Conservation (phyloP, 768 basidiomycete genomes). For the Austroboletus festivus region DNA sequence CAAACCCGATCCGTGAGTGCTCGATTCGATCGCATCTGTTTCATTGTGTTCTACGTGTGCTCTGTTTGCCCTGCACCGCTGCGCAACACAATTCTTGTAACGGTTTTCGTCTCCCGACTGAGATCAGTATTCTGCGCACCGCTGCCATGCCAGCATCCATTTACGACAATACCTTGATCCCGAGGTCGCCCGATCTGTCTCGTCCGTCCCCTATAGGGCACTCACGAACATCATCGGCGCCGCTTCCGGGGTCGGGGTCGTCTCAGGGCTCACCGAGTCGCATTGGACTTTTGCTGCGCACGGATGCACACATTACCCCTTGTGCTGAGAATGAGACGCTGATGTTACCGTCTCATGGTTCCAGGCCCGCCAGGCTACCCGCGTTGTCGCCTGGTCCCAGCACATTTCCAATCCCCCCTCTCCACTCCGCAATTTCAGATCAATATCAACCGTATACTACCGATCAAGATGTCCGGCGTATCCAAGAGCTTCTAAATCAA, state of each 20-base stretch:
- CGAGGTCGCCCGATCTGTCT: slow-evolving; percentile 33
- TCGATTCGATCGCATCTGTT: slow-evolving; percentile 25
- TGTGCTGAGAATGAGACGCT: slow-evolving; percentile 46
- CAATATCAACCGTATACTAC: slow-evolving; percentile 32
- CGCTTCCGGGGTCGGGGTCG: slow-evolving; percentile 15
- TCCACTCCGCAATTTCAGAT: slow-evolving; percentile 49
- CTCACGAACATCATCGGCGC: slow-evolving; percentile 32
- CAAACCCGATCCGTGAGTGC: slow-evolving; percentile 25
- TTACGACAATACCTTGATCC: slow-evolving; percentile 16
- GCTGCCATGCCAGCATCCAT: slow-evolving; percentile 14
- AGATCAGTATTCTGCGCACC: slow-evolving; percentile 21
- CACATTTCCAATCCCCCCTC: slow-evolving; percentile 23
- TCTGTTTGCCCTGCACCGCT: slow-evolving; percentile 17
- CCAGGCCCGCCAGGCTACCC: slow-evolving; percentile 53
- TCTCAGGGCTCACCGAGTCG: slow-evolving; percentile 25
- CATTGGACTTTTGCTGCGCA: slow-evolving; percentile 14
- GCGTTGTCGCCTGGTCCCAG: slow-evolving; percentile 45
- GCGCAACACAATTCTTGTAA: slow-evolving; percentile 14
- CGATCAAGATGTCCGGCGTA: slow-evolving; percentile 44
- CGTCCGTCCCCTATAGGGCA: slow-evolving; percentile 28
- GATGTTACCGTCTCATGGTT: slow-evolving; percentile 37
- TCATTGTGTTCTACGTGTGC: slow-evolving; percentile 32
- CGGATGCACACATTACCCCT: slow-evolving; percentile 24
- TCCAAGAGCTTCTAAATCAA: slow-evolving; percentile 42
- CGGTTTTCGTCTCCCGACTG: slow-evolving; percentile 31